These are phyloP conservation scores for Globisporangium alternatum DNA, from an alignment of 352 stramenopile species.

Conservation along the genomic window DNA sequence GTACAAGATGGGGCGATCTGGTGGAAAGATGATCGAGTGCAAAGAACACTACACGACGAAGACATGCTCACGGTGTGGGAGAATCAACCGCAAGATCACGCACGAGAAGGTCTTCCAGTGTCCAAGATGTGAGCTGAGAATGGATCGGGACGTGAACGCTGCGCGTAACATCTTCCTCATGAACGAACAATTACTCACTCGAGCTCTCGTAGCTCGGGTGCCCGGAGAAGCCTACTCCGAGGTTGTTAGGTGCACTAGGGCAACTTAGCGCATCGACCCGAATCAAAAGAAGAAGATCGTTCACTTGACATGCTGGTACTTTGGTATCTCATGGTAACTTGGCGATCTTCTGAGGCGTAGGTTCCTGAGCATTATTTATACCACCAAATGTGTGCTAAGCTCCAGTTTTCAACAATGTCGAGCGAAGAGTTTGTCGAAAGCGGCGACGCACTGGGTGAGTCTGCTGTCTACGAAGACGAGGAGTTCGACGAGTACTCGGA, in stretches of 20 bases:
- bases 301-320: background rate
- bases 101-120: no score
- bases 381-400: no score
- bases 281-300: constrained; percentile 1
- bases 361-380: no score
- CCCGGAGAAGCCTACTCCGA: no score
- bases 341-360: background rate
- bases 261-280: background rate
- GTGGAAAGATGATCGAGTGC: background rate
- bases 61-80: no score
- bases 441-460: background rate
- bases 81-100: no score
- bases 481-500: constrained; percentile 54
- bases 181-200: background rate
- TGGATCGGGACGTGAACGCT: no score
- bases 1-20: no score
- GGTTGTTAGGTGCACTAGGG: background rate
- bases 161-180: background rate
- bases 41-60: no score
- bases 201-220: background rate
- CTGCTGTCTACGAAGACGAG: constrained; percentile 32
- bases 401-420: background rate
- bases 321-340: no score
- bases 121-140: no score
- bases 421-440: constrained; percentile 4